Conservation (phyloP, 805 yeast genomes). For the Metschnikowia vanudenii region DNA sequence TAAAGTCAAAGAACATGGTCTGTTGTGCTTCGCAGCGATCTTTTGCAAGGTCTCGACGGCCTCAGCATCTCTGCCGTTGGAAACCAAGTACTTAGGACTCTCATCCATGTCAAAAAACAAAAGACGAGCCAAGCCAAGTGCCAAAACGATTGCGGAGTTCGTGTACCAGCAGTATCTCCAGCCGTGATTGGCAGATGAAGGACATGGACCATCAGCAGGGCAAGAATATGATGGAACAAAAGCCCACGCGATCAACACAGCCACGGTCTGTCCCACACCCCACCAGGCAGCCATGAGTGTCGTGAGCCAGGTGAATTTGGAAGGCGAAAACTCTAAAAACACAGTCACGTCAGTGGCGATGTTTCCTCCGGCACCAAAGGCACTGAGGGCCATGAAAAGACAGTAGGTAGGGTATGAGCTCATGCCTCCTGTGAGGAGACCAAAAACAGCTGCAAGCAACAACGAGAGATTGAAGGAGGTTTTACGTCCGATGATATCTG, state of each 20-base stretch:
- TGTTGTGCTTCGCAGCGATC: constrained; percentile 17
- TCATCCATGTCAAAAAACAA: constrained; percentile 11
- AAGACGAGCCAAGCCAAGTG: constrained; percentile 9
- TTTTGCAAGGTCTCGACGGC: constrained; percentile 9
- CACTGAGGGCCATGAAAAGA: constrained; percentile 44
- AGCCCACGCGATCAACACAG: constrained; percentile 55
- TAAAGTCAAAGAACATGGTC: constrained; percentile 14
- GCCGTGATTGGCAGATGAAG: constrained; percentile 10
- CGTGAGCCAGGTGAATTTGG: constrained; percentile 48
- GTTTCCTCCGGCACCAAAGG: constrained; percentile 56
- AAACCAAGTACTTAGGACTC: constrained; percentile 15
- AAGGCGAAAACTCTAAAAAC: constrained; percentile 53
- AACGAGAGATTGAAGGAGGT: constrained; percentile 51
- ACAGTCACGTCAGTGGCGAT: constrained; percentile 54
- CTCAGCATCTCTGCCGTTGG: constrained; percentile 15
- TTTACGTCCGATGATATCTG: constrained; percentile 55
- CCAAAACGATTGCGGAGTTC: constrained; percentile 11
- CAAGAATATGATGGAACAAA: constrained; percentile 46
- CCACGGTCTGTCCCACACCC: constrained; percentile 52
- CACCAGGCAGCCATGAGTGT: constrained; percentile 50
- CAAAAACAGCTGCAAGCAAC: constrained; percentile 47
- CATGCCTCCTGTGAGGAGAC: constrained; percentile 55
- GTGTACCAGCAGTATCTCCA: constrained; percentile 17
- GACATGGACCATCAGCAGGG: constrained; percentile 12
- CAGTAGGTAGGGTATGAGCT: constrained; percentile 49